Conservation (phyloP, 1,139 yeast genomes). For the Pichia sp. region DNA sequence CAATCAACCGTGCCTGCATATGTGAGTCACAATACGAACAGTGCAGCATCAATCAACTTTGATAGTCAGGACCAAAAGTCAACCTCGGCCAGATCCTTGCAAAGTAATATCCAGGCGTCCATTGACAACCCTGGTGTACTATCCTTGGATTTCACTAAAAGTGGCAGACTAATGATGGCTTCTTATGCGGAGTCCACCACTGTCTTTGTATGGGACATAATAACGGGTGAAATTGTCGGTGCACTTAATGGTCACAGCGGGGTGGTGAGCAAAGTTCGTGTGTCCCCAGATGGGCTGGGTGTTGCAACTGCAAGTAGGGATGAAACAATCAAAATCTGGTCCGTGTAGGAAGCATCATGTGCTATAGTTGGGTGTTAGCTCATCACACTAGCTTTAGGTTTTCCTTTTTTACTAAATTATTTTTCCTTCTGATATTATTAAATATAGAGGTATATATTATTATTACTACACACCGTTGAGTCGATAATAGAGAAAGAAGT, state of each 20-base stretch:
- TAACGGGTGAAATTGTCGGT: slow-evolving; percentile 64
- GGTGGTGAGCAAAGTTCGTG: slow-evolving; percentile 58
- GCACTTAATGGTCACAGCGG: slow-evolving; percentile 50
- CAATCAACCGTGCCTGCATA: slow-evolving; percentile 14
- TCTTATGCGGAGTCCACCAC: slow-evolving; percentile 70
- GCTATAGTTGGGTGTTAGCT: not conserved
- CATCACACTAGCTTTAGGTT: not conserved
- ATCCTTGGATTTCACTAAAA: slow-evolving; percentile 66
- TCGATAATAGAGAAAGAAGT: not conserved
- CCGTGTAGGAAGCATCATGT: slow-evolving; percentile 16
- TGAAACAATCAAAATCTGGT: slow-evolving; percentile 62
- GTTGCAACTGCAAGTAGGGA: slow-evolving; percentile 74
- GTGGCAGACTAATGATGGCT: slow-evolving; percentile 71
- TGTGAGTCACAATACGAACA: not conserved
- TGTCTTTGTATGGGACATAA: slow-evolving; percentile 74
- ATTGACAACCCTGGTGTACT: slow-evolving; percentile 61
- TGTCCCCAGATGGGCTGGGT: slow-evolving; percentile 72
- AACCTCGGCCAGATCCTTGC: slow-evolving; percentile 18
- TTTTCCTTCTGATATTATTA: not conserved
- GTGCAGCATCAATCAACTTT: slow-evolving; percentile 2
- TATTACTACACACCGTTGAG: not conserved
- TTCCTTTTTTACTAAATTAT: not conserved
- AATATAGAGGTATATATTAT: not conserved
- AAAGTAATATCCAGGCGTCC: slow-evolving; percentile 31
- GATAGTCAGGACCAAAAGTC: slow-evolving; percentile 7